Base-by-base conservation (phyloP, 1,139 yeast genomes). In the Taphrina populina region DNA sequence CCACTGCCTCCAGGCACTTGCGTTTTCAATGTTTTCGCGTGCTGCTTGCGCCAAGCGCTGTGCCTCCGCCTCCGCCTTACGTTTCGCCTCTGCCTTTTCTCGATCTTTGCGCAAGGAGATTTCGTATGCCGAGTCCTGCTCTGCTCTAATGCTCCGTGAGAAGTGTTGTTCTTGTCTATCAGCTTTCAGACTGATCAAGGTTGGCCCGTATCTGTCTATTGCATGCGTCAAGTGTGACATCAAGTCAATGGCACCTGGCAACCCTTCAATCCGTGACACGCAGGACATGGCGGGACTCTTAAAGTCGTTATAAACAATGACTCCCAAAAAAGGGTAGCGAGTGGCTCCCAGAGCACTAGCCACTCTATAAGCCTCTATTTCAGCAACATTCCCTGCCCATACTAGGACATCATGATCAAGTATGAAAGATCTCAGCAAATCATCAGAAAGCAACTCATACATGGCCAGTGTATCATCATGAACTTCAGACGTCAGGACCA, bases 311-410 rank as follows among this genome's bases (percentile, higher is more conserved):
- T 76, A 61, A 79, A 88, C 69, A 78, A 74, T 64, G 80, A 83
- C 55, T 0, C 94, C 95, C 37, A 87, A 69, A 66, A 86, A 85
- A 8, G 98, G 98, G 65, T 84, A 83, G 61, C 80, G 78, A 19
- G 90, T 79, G 40, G 84, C 85, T 59, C 80, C 79, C 59, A 90
- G 76, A 46, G 84, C 80, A 65, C 84, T 83, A 0, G 95, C 87
- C 13, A 88, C 81, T 64, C 88, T 95, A 65, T 81, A 83, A 0
- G 94, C 87, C 69, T 92, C 97, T 11, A 88, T 80, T 60, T 83
- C 81, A 13, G 80, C 77, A 27, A 85, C 79, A 66, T 86, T 85
- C 6, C 96, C 96, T 33, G 94, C 95, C 97, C 97, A 92, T 3
- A 88, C 72, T 2, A 88, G 65, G 2, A 82, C 68, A 44, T 77